These are phyloP conservation scores for Prunus fruticosa DNA, from an alignment of 306 rosid species.

Conservation along the genomic window DNA sequence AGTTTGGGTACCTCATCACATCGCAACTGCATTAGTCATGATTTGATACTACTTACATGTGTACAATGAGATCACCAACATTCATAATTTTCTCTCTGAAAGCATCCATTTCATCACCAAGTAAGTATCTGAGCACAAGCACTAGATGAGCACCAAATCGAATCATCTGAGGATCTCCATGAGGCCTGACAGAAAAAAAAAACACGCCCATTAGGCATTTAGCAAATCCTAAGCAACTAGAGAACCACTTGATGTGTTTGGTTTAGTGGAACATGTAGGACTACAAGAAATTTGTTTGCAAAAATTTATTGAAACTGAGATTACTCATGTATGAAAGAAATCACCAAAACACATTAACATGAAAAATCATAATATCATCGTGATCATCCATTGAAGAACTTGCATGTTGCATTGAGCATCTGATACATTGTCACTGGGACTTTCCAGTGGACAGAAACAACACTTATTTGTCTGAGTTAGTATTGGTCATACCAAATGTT, in stretches of 20 bases:
- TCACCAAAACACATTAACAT: neutral
- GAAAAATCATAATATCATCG: neutral
- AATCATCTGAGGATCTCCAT: conserved; percentile 96
- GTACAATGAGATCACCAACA: conserved; percentile 90
- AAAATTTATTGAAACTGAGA: neutral
- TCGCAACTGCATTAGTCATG: conserved; percentile 5
- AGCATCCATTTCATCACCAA: conserved; percentile 71
- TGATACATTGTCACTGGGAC: neutral
- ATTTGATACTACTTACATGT: conserved; percentile 69
- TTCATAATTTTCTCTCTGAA: conserved; percentile 75
- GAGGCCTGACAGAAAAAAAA: conserved; percentile 60
- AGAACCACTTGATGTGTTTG: neutral
- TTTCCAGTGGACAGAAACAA: neutral
- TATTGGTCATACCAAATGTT: neutral
- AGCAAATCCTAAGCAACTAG: conserved; percentile 24
- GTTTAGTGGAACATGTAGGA: neutral
- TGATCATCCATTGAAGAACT: neutral
- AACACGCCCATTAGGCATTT: conserved; percentile 22
- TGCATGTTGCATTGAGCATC: conserved; percentile 1
- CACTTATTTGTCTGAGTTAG: neutral
- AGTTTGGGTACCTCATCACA: conserved; percentile 1
- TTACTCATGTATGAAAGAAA: neutral
- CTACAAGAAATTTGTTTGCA: neutral
- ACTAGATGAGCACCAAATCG: conserved; percentile 98
- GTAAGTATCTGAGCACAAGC: conserved; percentile 84